Base-by-base conservation (phyloP, 2,329 filamentous ascomycete genomes). In the Diplodia scrobiculata region DNA sequence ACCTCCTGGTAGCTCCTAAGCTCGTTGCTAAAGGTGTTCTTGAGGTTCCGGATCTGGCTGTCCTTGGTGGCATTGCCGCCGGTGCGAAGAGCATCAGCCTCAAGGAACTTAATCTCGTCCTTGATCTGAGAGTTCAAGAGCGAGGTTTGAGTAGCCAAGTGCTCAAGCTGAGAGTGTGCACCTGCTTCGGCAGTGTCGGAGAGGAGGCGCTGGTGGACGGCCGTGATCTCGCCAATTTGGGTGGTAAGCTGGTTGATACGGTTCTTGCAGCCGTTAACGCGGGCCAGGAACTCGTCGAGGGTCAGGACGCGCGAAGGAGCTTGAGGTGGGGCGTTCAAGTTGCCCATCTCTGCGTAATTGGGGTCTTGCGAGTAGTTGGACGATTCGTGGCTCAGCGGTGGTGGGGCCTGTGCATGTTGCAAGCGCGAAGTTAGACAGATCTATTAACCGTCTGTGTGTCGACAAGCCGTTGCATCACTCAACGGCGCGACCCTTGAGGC, bases 61-160 rank as follows among this genome's bases (percentile, higher is more conserved):
- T 84, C 83, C 82, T 94, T 94, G 70, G 89, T 83, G 68, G 79
- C 81, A 76, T 87, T 88, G 69, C 82, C 83, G 65, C 81, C 80
- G 75, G 88, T 89, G 75, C 87, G 86, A 75, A 83, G 81, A 53
- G 88, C 85, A 76, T 94, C 91, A 68, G 80, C 82, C 79, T 92
- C 90, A 65, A 94, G 83, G 71, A 84, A 85, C 77, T 90, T 91
- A 81, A 94, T 90, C 79, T 91, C 87, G 74, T 91, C 88, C 75
- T 90, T 89, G 81, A 94, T 91, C 69, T 85, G 82, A n/a, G 85
- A 87, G 79, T 91, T 92, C 73, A 88, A 84, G 69, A 87, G 80
- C 76, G 91, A 88, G 5, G 90, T 92, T 71, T 91, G 83, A 53
- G 87, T 82, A 66, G 91, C 85, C 63, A 89, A 82, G 71, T 84